Evolutionary conservation across 2,329 filamentous ascomycete genomes (phyloP), one percentile per base, ranked within the genome.

Genomic region (Fusarium luffae): DNA sequence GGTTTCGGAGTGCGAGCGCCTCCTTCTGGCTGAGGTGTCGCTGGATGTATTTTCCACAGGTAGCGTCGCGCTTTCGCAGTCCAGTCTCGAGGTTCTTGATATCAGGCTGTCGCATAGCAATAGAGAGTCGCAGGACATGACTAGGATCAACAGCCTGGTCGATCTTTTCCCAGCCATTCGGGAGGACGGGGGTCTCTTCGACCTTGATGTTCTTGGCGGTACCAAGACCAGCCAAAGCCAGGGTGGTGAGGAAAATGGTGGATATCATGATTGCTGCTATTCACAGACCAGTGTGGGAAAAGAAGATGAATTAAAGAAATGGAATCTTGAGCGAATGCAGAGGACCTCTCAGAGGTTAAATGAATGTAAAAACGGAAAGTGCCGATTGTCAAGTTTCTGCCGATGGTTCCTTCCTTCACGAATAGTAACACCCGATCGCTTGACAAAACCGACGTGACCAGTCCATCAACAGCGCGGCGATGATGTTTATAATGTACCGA

Each of bases 21-120:
- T 85, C 78, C 7, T 77, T 74, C 10, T 72, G 67, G 1, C 78
- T 79, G 11, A 85, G 74, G 58, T 82, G 78, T 16, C 52, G 47
- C 13, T 55, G 65, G 3, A 25, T 34, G 44, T 44, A 59, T n/a
- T 70, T 64, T 11, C 64, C 66, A 21, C 18, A 47, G 32, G 37
- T 32, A 46, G n/a, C 52, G 55, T 41, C 69, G 58, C 68, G 64
- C 49, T 50, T 59, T 44, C 68, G 64, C 12, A 80, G 68, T 57
- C 69, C 74, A 11, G 74, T 58, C 19, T 72, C 51, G 14, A 80
- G 59, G 16, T 64, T 65, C 18, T 73, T 63, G 44, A 78, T 76
- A 12, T 74, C 61, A 7, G 78, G 78, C 43, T 79, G 79, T 8
- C 73, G 72, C 48, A 80, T 44, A 16, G 78, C 78, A 55, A 81